Base-by-base conservation (phyloP, 495 filamentous ascomycete genomes). In the Aspergillus cavernicola region DNA sequence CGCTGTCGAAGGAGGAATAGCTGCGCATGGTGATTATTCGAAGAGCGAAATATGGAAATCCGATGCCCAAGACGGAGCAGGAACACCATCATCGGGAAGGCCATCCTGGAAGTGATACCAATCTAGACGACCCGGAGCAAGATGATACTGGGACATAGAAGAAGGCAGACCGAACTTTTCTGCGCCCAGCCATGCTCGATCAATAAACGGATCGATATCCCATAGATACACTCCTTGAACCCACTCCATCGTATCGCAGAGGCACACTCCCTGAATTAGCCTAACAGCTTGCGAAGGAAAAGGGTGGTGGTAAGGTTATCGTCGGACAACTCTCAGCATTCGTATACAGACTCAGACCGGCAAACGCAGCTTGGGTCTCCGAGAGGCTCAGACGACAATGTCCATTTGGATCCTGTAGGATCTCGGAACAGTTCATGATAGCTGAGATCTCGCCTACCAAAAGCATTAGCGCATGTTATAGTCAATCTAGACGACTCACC, bases 281-380 rank as follows among this genome's bases (percentile, higher is more conserved):
- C 4, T 28, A 28, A 28, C 9, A 28, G 9, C 24, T 4, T 4
- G 9, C 24, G 9, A 28, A 28, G 9, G 24, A 9, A 9, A 9
- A 28, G 4, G 24, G 9, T 28, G 24, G 9, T 28, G 24, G 9
- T 9, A 28, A n/a, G n/a, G n/a, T n/a, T 76, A 73, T 68, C 74
- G 82, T 83, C 7, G 78, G 77, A 61, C 80, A 83, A 48, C 72
- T 74, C 57, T 82, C 78, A 5, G 72, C 78, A 60, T 77, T 81
- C 7, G 79, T 83, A 63, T 83, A 83, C 4, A 81, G 62, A 8
- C 69, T 67, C 15, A 83, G 56, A 29, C 71, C 49, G n/a, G 57
- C 37, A 47, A 76, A 81, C 15, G 78, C 79, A 18, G 56, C 65
- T 10, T 70, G 40, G 0, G 73, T 68, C 46, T 68, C 70, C 15